Evolutionary conservation across 257 asterid species (phyloP), one percentile per base, ranked within the genome.

Genomic region (Solanum tacnaense): DNA sequence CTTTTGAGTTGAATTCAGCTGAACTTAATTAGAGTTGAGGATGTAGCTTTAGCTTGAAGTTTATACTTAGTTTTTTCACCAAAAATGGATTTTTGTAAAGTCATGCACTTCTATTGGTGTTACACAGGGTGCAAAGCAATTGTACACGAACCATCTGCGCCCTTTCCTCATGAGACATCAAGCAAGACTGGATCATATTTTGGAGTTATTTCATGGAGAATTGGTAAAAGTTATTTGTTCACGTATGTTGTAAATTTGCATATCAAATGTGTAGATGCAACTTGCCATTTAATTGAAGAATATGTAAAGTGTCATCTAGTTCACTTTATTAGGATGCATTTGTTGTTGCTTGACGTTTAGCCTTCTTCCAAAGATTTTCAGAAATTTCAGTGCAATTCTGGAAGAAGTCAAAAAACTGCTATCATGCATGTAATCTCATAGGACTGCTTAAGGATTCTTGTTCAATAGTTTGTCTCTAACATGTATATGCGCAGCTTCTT

Each of bases 111-210:
- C 31, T 23, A 85, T 84, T 88, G 29, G 35, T 29, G 79, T 89
- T 83, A 89, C 76, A 87, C 92, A 96, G 99, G 99, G 99, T 58
- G 97, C 99, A 36, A 92, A 83, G 89, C 91, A 91, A 71, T 88
- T 96, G 94, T 96, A 95, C 89, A 90, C 67, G 87, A 94, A 92
- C 83, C 90, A 94, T 89, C 87, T 96, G 89, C 93, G 93, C 44
- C 98, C 98, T 9, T 96, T 96, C 89, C 96, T 95, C 91, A 88
- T 41, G 86, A 94, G 86, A 90, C 96, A 95, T 91, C 98, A 94
- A 83, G 74, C 92, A 52, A 94, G 92, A 84, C 92, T 95, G 21
- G 98, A 96, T 91, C 93, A 92, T 87, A 8, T 91, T 75, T 86
- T 92, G 92, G 93, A 90, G 44, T 85, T 91, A 90, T 60, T 91